phyloP scores from a whole-genome alignment of 768 basidiomycete species.

The Phallus indusiatus region DNA sequence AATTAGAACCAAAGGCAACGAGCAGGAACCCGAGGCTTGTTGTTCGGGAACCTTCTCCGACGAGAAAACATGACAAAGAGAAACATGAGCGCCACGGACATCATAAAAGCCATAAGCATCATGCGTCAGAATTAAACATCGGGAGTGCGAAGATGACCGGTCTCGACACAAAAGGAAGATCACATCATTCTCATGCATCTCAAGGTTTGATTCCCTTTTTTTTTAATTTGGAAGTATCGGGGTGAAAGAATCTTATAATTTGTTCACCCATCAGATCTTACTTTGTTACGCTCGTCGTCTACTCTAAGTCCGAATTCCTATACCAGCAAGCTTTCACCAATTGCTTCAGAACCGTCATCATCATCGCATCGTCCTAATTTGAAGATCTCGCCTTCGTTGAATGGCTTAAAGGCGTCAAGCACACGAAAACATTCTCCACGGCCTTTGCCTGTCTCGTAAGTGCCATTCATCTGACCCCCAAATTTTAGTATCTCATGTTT shows the following conservation, averaged over 20 bases:
- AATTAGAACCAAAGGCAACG: slow-evolving; percentile 44
- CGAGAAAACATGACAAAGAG: not conserved
- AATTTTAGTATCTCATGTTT: not conserved
- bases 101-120: not conserved
- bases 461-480: not conserved
- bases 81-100: not conserved
- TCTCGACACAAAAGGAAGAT: not conserved
- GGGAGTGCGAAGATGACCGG: not conserved
- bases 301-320: not conserved
- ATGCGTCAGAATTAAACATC: not conserved
- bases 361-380: not conserved
- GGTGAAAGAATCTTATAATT: not conserved
- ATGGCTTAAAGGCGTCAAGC: not conserved
- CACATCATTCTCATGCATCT: not conserved
- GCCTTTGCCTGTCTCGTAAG: not conserved
- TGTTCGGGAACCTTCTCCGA: not conserved
- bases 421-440: not conserved
- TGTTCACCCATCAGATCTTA: not conserved
- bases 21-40: not conserved
- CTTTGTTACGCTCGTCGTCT: not conserved
- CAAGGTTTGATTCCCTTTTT: not conserved
- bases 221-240: not conserved
- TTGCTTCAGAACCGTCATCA: not conserved
- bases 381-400: not conserved
- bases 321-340: not conserved